Evolutionary conservation across 2,329 filamentous ascomycete species (phyloP).

Genomic region (Nakataea oryzae): DNA sequence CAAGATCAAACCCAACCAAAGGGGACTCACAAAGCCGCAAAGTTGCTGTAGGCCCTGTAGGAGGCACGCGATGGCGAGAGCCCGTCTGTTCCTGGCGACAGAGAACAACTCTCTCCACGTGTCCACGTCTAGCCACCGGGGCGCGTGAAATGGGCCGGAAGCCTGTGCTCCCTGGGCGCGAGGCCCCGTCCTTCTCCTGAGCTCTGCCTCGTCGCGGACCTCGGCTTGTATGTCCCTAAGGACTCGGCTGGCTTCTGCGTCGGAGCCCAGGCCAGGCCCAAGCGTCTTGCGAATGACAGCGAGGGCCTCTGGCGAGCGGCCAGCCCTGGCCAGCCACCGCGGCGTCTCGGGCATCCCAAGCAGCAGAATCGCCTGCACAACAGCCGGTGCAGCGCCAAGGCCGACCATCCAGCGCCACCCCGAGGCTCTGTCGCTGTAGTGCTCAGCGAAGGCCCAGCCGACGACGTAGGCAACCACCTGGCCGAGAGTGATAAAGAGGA

Average conservation of each 20-base stretch:
- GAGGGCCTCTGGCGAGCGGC: conserved; percentile 50
- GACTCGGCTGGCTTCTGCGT: conserved; percentile 41
- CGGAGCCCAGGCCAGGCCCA: conserved; percentile 18
- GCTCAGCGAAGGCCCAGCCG: conserved; percentile 63
- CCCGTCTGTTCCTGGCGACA: conserved; percentile 57
- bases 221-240: conserved; percentile 64
- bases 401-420: conserved; percentile 94
- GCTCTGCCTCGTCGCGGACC: conserved; percentile 55
- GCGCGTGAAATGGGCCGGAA: not conserved
- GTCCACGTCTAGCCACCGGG: conserved; percentile 29
- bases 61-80: conserved; percentile 74
- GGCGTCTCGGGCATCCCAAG: conserved; percentile 78
- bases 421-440: conserved; percentile 29
- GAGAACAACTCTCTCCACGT: conserved; percentile 43
- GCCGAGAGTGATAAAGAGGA: conserved; percentile 75
- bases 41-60: conserved; percentile 83
- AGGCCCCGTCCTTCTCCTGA: conserved; percentile 29
- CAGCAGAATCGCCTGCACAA: conserved; percentile 59
- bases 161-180: conserved; percentile 6
- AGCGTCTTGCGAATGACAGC: conserved; percentile 45
- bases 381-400: conserved; percentile 66
- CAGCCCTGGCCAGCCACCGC: conserved; percentile 70
- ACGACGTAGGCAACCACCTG: conserved; percentile 82
- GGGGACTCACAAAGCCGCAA: conserved; percentile 62
- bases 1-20: not conserved